These are phyloP conservation scores for Globomyces sp. DNA, from an alignment of 371 early-diverging fungal genomes.

Conservation along the genomic window DNA sequence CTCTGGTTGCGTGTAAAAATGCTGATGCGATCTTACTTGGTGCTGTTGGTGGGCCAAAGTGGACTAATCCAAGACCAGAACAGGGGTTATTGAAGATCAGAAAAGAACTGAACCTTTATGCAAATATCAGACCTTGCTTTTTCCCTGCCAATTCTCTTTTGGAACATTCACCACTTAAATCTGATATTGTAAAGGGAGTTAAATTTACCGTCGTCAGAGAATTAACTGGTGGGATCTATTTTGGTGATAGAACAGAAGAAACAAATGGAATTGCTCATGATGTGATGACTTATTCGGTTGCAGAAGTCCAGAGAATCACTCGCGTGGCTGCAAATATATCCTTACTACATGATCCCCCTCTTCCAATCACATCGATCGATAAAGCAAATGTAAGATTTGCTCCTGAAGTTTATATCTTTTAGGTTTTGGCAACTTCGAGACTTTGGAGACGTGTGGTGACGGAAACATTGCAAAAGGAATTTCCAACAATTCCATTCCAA, in stretches of 20 bases:
- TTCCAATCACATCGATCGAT: slow-evolving; percentile 90
- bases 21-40: slow-evolving; percentile 92
- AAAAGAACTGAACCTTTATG: slow-evolving; percentile 87
- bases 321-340: slow-evolving; percentile 82
- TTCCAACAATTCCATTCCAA: slow-evolving; percentile 73
- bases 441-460: slow-evolving; percentile 93
- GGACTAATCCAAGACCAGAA: slow-evolving; percentile 86
- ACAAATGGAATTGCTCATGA: slow-evolving; percentile 69
- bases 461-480: slow-evolving; percentile 80
- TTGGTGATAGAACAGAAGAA: slow-evolving; percentile 89
- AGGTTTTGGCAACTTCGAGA: slow-evolving; percentile 83
- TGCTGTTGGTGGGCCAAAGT: slow-evolving; percentile 96
- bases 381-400: slow-evolving; percentile 83
- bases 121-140: slow-evolving; percentile 90
- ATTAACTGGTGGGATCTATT: slow-evolving; percentile 96
- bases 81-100: slow-evolving; percentile 90
- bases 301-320: slow-evolving; percentile 90
- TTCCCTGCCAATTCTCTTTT: slow-evolving; percentile 87
- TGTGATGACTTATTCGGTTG: slow-evolving; percentile 85
- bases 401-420: no score
- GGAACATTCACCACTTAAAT: slow-evolving; percentile 83
- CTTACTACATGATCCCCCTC: slow-evolving; percentile 63
- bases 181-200: slow-evolving; percentile 82
- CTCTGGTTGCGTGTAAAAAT: slow-evolving; percentile 71
- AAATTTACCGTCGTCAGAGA: slow-evolving; percentile 92